Evolutionary conservation across 371 early-diverging fungal species (phyloP).

Genomic region (Mortierella sp.): DNA sequence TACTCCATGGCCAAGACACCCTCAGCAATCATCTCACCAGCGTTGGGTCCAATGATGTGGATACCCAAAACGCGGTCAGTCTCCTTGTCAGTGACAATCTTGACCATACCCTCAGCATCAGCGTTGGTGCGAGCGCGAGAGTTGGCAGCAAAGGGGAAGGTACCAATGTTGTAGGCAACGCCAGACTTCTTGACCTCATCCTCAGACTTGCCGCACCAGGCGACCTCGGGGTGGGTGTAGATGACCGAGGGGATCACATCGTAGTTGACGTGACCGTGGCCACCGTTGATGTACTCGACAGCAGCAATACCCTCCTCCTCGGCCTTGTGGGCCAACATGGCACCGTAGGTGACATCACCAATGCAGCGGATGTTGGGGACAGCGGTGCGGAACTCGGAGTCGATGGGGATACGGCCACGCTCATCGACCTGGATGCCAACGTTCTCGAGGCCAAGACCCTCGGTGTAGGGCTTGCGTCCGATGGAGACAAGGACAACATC

Average conservation of each 20-base stretch:
- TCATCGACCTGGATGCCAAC: conserved; percentile 90
- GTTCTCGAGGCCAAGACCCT: conserved; percentile 90
- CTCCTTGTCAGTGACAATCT: conserved; percentile 95
- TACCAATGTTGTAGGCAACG: conserved; percentile 87
- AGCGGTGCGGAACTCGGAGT: conserved; percentile 91
- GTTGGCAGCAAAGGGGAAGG: conserved; percentile 97
- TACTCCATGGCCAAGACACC: conserved; percentile 98
- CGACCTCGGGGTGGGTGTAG: conserved; percentile 98
- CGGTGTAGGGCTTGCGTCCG: conserved; percentile 96
- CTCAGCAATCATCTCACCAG: conserved; percentile 99
- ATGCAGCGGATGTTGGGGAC: conserved; percentile 93
- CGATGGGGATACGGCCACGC: conserved; percentile 90
- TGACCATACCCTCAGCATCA: conserved; percentile 94
- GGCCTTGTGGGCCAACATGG: conserved; percentile 99
- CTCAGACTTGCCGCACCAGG: conserved; percentile 98
- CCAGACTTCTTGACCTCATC: conserved; percentile 90
- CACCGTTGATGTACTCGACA: conserved; percentile 91
- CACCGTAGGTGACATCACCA: conserved; percentile 96
- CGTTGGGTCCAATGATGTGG: conserved; percentile 98
- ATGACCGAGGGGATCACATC: conserved; percentile 97
- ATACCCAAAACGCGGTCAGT: conserved; percentile 96
- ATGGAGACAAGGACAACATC: conserved; percentile 95
- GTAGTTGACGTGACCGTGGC: conserved; percentile 98
- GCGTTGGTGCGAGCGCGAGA: conserved; percentile 97
- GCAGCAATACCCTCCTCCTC: conserved; percentile 99